Conservation (phyloP, 345 rosid genomes). For the Linum tenue region DNA sequence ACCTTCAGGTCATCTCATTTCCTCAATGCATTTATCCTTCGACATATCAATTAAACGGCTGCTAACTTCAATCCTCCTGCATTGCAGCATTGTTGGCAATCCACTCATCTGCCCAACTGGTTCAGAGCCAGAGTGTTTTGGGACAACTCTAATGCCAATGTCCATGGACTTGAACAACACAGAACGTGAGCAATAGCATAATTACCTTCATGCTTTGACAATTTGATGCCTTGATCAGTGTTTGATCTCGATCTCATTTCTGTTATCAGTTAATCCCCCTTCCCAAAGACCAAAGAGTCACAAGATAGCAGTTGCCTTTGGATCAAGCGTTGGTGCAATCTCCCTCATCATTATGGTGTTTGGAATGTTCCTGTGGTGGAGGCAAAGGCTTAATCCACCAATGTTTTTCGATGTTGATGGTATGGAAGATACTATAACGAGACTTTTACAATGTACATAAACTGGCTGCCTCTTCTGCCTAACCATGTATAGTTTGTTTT, state of each 20-base stretch:
- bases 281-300: slow-evolving; percentile 43
- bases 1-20: slow-evolving; percentile 61
- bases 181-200: slow-evolving; percentile 34
- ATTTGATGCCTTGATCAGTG: neutral
- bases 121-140: slow-evolving; percentile 78
- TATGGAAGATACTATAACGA: slow-evolving; percentile 14
- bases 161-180: slow-evolving; percentile 87
- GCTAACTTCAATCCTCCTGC: slow-evolving; percentile 3
- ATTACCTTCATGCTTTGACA: neutral
- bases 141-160: slow-evolving; percentile 79
- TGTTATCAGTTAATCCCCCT: slow-evolving; percentile 30
- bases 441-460: neutral
- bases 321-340: slow-evolving; percentile 51
- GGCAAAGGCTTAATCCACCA: slow-evolving; percentile 58
- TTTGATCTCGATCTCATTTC: slow-evolving; percentile 13
- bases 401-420: slow-evolving; percentile 80
- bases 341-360: slow-evolving; percentile 55
- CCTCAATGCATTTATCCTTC: slow-evolving; percentile 11
- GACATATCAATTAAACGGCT: neutral
- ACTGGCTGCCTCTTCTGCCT: neutral
- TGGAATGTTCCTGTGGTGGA: slow-evolving; percentile 75
- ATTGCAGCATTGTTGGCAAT: slow-evolving; percentile 77
- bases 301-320: slow-evolving; percentile 67
- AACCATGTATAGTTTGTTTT: neutral
- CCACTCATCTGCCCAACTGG: slow-evolving; percentile 84